Evolutionary conservation across 1,139 yeast species (phyloP).

Genomic region (Debaryomyces sp.): DNA sequence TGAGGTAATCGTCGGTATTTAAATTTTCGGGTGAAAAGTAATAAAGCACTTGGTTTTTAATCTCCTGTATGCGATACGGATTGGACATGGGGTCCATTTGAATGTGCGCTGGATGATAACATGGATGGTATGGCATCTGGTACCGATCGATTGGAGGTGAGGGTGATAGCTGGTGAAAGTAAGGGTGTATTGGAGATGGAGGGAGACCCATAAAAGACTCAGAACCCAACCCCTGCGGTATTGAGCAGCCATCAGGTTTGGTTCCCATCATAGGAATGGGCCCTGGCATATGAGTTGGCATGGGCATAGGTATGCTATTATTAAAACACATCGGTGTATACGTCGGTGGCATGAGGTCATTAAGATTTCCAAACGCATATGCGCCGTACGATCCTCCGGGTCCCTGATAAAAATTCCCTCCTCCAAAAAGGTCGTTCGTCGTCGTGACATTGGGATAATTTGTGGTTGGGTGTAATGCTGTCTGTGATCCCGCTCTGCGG

Average conservation of each 20-base stretch:
- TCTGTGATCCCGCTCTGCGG: background rate
- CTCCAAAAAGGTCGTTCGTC: background rate
- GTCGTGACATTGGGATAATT: background rate
- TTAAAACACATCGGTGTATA: background rate
- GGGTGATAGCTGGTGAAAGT: background rate
- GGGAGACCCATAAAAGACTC: background rate
- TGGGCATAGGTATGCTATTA: background rate
- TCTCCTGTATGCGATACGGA: constrained; percentile 8
- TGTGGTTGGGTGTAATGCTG: background rate
- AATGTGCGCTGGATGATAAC: background rate
- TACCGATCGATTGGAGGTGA: background rate
- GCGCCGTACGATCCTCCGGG: background rate
- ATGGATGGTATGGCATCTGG: constrained; percentile 1
- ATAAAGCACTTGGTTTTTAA: constrained; percentile 23
- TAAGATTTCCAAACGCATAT: background rate
- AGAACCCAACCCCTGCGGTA: background rate
- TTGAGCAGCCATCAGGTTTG: background rate
- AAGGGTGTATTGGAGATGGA: background rate
- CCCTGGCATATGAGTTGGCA: background rate
- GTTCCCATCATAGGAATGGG: background rate
- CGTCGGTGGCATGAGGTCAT: background rate
- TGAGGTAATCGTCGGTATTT: constrained; percentile 26
- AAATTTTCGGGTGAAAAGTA: constrained; percentile 31
- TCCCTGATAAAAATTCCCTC: background rate
- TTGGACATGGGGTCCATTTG: background rate